phyloP scores from a whole-genome alignment of 148 eudicot genomes.

The Heliamphora exappendiculata region DNA sequence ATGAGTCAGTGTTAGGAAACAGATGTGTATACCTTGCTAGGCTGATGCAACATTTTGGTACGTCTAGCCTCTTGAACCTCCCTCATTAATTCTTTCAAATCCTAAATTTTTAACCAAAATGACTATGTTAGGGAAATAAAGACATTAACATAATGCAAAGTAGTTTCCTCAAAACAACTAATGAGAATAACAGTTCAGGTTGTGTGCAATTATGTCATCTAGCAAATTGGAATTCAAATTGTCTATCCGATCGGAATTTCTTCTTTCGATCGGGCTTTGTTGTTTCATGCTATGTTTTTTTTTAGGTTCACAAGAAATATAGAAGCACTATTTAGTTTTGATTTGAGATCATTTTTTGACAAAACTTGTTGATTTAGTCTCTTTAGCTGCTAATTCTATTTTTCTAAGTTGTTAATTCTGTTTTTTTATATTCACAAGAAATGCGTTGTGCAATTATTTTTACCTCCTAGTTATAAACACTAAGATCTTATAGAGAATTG shows the following conservation, averaged over 20 bases:
- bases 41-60: constrained; percentile 97
- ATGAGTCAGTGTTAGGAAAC: neutral
- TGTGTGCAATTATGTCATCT: neutral
- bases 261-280: no score
- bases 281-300: no score
- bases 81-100: constrained; percentile 80
- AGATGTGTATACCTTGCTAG: constrained; percentile 65
- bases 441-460: no score
- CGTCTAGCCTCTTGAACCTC: constrained; percentile 99
- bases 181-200: neutral
- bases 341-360: no score
- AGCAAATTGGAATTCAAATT: neutral
- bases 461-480: no score
- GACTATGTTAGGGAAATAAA: neutral
- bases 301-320: no score
- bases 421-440: no score
- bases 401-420: no score
- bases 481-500: no score
- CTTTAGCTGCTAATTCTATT: no score
- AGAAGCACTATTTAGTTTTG: no score
- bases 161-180: neutral
- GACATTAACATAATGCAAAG: neutral
- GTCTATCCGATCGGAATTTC: neutral
- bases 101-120: constrained; percentile 35
- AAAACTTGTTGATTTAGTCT: no score